phyloP scores from a whole-genome alignment of 371 early-diverging fungal species.

The Mucor velutinosus region DNA sequence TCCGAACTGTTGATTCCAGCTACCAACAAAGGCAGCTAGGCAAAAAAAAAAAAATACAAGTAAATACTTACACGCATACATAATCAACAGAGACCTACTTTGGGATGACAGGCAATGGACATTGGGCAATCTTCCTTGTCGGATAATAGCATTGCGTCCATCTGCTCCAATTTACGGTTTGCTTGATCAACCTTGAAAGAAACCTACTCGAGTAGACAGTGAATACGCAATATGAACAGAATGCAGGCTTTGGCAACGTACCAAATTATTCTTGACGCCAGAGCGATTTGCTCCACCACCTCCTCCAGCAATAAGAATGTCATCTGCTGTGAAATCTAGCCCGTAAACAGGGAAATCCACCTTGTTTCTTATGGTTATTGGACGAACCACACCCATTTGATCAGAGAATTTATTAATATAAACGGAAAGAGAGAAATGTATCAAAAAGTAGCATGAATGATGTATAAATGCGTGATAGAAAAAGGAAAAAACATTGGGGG shows the following conservation, averaged over 20 bases:
- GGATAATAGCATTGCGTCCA: conserved; percentile 19
- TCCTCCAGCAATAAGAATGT: conserved; percentile 60
- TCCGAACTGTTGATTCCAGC: conserved; percentile 60
- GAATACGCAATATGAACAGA: neutral
- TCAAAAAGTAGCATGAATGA: conserved; percentile 1
- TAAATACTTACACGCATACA: neutral
- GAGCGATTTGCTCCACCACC: conserved; percentile 65
- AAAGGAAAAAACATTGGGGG: neutral
- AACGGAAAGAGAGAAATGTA: neutral
- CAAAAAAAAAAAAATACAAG: neutral
- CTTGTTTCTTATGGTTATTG: conserved; percentile 14
- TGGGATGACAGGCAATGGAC: conserved; percentile 65
- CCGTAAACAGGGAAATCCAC: conserved; percentile 58
- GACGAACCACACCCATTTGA: neutral
- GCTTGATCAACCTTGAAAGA: conserved; percentile 17
- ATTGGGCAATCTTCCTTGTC: conserved; percentile 68
- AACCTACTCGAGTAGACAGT: conserved; percentile 10
- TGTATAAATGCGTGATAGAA: neutral
- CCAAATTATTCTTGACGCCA: conserved; percentile 69
- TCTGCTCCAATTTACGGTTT: neutral
- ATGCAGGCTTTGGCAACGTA: conserved; percentile 19
- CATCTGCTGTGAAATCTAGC: conserved; percentile 53
- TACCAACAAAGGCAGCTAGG: conserved; percentile 34
- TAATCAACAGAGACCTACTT: conserved; percentile 25
- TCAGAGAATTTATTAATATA: neutral